Percentiles rank a stretch among this genome's conserved stretches.
Conservation (phyloP, 1,284 basidiomycete species). For the Sporisorium reilianum region DNA sequence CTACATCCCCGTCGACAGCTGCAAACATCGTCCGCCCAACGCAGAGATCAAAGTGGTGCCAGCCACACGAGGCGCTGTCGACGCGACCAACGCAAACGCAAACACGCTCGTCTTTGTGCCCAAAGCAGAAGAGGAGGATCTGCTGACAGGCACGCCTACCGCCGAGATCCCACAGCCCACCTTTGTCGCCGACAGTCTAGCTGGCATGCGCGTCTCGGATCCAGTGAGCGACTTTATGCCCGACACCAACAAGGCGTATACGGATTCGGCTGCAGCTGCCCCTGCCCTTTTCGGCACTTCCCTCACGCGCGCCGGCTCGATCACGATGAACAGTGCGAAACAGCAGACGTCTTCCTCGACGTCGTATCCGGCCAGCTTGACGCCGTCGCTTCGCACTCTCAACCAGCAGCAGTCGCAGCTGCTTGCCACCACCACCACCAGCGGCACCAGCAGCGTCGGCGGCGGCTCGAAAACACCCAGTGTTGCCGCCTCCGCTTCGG, state of each 20-base stretch:
- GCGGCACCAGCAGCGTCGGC: not conserved
- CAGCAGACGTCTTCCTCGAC: not conserved
- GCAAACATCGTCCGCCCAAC: slow-evolving; percentile 56
- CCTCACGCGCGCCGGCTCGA: slow-evolving; percentile 23
- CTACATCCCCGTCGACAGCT: slow-evolving; percentile 64
- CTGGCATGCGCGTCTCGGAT: slow-evolving; percentile 25
- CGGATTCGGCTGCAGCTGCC: slow-evolving; percentile 14
- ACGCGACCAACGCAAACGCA: not conserved
- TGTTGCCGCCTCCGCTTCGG: slow-evolving; percentile 34
- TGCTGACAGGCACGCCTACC: slow-evolving; percentile 26
- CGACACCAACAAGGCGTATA: slow-evolving; percentile 52
- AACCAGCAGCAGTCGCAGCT: slow-evolving; percentile 16
- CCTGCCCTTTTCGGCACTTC: slow-evolving; percentile 15
- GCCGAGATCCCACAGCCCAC: slow-evolving; percentile 25
- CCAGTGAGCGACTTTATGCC: slow-evolving; percentile 46
- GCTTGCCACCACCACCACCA: slow-evolving; percentile 30
- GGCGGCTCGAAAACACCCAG: slow-evolving; percentile 35
- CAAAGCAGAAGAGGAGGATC: slow-evolving; percentile 35
- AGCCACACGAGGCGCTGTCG: slow-evolving; percentile 20
- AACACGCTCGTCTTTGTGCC: slow-evolving; percentile 40
- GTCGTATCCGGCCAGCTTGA: slow-evolving; percentile 28
- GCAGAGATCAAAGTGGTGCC: slow-evolving; percentile 49
- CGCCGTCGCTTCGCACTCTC: slow-evolving; percentile 30
- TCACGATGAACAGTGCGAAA: slow-evolving; percentile 21
- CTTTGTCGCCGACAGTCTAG: slow-evolving; percentile 16